A percentile compares a stretch with the other conserved stretches of the same genome.
These are phyloP conservation scores for Neurospora sp. DNA, from an alignment of 2,329 filamentous ascomycete genomes.

Conservation along the genomic window DNA sequence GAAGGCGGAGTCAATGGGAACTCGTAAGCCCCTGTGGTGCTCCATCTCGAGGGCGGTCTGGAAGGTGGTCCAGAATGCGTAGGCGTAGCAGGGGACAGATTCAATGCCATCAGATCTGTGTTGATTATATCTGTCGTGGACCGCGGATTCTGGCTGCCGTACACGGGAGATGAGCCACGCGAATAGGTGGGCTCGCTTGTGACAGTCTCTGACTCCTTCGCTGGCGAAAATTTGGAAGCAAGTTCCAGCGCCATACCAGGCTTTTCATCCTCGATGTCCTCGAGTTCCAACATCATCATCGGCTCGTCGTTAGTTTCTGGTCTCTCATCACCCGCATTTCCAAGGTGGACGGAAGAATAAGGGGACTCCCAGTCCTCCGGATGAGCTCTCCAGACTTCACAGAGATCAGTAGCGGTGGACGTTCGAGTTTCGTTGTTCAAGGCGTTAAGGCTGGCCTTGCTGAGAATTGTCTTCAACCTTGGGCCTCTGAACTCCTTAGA, in stretches of 20 bases:
- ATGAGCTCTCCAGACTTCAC: conserved; percentile 17
- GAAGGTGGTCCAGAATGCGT: neutral
- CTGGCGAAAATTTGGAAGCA: neutral
- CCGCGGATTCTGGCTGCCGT: neutral
- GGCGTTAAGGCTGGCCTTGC: neutral
- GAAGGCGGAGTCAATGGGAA: neutral
- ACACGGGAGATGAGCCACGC: neutral
- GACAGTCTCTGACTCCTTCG: neutral
- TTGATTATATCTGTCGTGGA: neutral
- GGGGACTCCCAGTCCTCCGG: conserved; percentile 19
- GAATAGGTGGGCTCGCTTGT: neutral
- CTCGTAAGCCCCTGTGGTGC: neutral
- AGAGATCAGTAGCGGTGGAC: conserved; percentile 13
- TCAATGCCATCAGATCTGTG: neutral
- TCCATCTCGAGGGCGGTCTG: neutral
- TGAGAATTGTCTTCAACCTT: neutral
- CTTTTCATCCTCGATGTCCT: neutral
- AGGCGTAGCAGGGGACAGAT: neutral
- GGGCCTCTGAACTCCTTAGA: neutral
- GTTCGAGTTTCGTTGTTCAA: neutral
- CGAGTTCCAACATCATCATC: neutral
- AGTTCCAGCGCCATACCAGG: neutral
- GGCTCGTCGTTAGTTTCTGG: neutral
- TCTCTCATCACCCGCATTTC: neutral
- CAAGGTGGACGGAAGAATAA: conserved; percentile 3